Evolutionary conservation across 108 stramenopile genomes (phyloP).

Genomic region (Mediolabrus comicus): DNA sequence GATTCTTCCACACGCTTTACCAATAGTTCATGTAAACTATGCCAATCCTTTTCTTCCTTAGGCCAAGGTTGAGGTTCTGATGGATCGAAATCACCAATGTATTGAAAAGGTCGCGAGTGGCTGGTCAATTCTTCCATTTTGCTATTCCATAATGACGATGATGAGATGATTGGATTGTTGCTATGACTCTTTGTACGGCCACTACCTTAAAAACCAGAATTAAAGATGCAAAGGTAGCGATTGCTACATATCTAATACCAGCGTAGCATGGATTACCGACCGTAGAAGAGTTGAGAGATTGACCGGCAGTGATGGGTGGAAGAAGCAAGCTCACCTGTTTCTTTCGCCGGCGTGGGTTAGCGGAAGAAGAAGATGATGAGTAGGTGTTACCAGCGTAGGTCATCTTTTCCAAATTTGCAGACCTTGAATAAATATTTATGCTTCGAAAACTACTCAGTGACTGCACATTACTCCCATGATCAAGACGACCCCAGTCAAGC

Average conservation of each 20-base stretch:
- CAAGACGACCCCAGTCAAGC: too few relatives aligned
- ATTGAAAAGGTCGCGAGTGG: constrained; percentile 22
- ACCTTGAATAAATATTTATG: too few relatives aligned
- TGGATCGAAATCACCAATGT: constrained; percentile 32
- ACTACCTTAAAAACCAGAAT: too few relatives aligned
- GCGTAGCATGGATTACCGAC: neutral
- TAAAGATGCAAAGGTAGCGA: neutral
- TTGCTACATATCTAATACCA: neutral
- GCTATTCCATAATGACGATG: neutral
- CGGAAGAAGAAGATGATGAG: neutral
- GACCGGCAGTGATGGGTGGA: constrained; percentile 15
- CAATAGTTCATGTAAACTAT: constrained; percentile 12
- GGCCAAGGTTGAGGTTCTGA: constrained; percentile 31
- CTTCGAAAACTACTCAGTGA: too few relatives aligned
- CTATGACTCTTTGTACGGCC: neutral
- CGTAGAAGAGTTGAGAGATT: neutral
- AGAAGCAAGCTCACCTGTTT: constrained; percentile 24
- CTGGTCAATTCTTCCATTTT: neutral
- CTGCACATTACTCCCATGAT: too few relatives aligned
- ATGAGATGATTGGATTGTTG: neutral
- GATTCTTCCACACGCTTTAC: constrained; percentile 19
- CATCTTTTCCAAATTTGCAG: neutral
- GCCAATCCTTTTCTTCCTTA: constrained; percentile 35
- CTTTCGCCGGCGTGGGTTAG: constrained; percentile 5
- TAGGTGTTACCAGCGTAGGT: neutral